Conservation (phyloP, 176 grass and related monocot genomes). For the Avena eriantha region DNA sequence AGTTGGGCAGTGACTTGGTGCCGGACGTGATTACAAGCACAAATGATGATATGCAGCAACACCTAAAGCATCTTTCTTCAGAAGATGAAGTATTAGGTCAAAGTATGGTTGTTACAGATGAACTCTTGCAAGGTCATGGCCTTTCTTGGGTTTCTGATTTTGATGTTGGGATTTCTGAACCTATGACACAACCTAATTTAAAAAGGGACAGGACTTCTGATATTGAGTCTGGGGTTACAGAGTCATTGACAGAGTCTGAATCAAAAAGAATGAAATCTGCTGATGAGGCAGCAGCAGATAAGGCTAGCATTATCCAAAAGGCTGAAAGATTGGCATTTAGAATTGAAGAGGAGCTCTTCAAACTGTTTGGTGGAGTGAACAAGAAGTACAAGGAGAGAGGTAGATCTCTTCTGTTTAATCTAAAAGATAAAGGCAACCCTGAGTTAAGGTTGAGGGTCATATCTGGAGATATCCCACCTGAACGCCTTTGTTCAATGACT, state of each 20-base stretch:
- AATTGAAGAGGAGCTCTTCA: conserved; percentile 93
- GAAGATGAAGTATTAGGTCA: conserved; percentile 57
- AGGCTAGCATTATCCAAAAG: conserved; percentile 43
- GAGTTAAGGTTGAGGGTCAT: conserved; percentile 86
- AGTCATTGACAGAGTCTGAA: conserved; percentile 38
- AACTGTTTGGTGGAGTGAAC: conserved; percentile 88
- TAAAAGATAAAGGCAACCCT: conserved; percentile 93
- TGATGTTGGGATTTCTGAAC: conserved; percentile 46
- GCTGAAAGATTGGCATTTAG: conserved; percentile 72
- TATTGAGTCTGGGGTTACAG: conserved; percentile 33
- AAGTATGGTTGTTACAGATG: conserved; percentile 67
- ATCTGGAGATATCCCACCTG: conserved; percentile 81
- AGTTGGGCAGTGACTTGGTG: conserved; percentile 32
- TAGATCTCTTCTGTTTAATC: conserved; percentile 92
- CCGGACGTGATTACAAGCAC: conserved; percentile 17
- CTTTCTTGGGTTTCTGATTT: conserved; percentile 87
- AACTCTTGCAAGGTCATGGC: conserved; percentile 94
- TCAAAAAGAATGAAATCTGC: conserved; percentile 61
- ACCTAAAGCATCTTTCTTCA: conserved; percentile 40
- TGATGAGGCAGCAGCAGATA: conserved; percentile 36
- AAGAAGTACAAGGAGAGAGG: conserved; percentile 99
- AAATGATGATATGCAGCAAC: conserved; percentile 41
- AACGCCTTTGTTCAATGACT: conserved; percentile 88
- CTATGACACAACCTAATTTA: conserved; percentile 37
- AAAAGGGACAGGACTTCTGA: conserved; percentile 61